A percentile compares a stretch with the other conserved stretches of the same genome.
These are phyloP conservation scores for Nitzschia sp. DNA, from an alignment of 108 stramenopile species.

Conservation along the genomic window DNA sequence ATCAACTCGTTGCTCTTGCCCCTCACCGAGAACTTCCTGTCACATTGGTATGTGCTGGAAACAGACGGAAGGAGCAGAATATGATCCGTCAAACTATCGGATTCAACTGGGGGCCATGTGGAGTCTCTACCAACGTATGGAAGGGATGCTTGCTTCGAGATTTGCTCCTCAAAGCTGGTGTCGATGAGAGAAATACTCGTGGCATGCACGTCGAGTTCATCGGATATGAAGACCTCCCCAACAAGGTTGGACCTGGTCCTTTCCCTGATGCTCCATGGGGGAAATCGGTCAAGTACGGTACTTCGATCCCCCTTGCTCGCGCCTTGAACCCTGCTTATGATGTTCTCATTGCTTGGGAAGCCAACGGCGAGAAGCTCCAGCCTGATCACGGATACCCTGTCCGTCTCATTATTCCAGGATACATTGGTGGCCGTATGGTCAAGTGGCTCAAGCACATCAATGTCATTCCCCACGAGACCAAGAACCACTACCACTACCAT, in stretches of 20 bases:
- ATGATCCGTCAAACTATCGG: constrained; percentile 96
- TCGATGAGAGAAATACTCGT: constrained; percentile 71
- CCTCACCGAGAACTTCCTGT: constrained; percentile 81
- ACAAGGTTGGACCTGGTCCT: constrained; percentile 90
- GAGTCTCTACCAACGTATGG: constrained; percentile 92
- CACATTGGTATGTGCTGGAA: constrained; percentile 96
- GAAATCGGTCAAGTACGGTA: constrained; percentile 93
- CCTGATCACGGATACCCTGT: constrained; percentile 98
- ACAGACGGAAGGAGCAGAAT: constrained; percentile 98
- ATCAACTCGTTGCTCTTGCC: constrained; percentile 64
- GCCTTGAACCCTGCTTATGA: constrained; percentile 96
- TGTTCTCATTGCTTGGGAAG: constrained; percentile 89
- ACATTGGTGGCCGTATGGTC: constrained; percentile 98
- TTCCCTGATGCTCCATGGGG: constrained; percentile 88
- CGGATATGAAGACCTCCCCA: constrained; percentile 89
- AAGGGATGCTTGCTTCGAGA: constrained; percentile 90
- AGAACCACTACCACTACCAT: constrained; percentile 97
- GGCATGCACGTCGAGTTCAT: constrained; percentile 90
- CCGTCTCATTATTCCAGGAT: constrained; percentile 95
- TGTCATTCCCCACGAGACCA: constrained; percentile 87
- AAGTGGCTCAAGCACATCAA: constrained; percentile 94
- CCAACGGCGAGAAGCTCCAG: constrained; percentile 89
- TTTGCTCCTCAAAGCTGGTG: constrained; percentile 80
- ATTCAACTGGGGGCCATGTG: constrained; percentile 96
- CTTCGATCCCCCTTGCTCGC: constrained; percentile 84